Evolutionary conservation across 2,329 filamentous ascomycete species (phyloP).

Genomic region (Aspergillus fischeri): DNA sequence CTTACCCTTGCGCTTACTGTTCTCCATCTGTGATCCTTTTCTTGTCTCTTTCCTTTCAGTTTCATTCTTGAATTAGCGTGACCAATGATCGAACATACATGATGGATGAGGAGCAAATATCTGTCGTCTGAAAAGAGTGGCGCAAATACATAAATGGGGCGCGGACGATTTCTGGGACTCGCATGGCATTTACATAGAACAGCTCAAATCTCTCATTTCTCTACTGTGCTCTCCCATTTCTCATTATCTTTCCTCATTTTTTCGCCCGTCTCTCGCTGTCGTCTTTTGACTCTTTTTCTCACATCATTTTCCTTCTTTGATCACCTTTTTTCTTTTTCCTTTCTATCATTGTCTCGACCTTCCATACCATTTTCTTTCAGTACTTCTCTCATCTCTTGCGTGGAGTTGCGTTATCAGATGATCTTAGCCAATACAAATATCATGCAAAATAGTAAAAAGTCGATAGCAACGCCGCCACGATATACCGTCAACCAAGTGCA

Average conservation of each 20-base stretch:
- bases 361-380: slow-evolving; percentile 27
- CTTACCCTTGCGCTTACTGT: slow-evolving; percentile 2
- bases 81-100: slow-evolving; percentile 40
- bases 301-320: slow-evolving; percentile 1
- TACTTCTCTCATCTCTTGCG: slow-evolving; percentile 31
- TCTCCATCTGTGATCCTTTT: slow-evolving; percentile 8
- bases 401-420: slow-evolving; percentile 26
- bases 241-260: neutral
- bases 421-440: slow-evolving; percentile 31
- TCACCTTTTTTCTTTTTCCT: slow-evolving; percentile 8
- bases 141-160: slow-evolving; percentile 37
- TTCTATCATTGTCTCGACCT: slow-evolving; percentile 12
- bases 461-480: slow-evolving; percentile 3
- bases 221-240: slow-evolving; percentile 19
- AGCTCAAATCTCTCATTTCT: slow-evolving; percentile 28
- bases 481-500: too few relatives aligned
- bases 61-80: slow-evolving; percentile 39
- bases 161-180: slow-evolving; percentile 35
- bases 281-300: slow-evolving; percentile 13
- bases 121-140: slow-evolving; percentile 30
- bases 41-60: slow-evolving; percentile 8
- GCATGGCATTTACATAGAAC: slow-evolving; percentile 38
- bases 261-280: slow-evolving; percentile 18
- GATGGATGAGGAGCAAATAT: slow-evolving; percentile 33
- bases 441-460: slow-evolving; percentile 22